A percentile compares a stretch with the other conserved stretches of the same genome.
Evolutionary conservation across 164 flowering plant species (phyloP).

Genomic region (Magnolia sinica): DNA sequence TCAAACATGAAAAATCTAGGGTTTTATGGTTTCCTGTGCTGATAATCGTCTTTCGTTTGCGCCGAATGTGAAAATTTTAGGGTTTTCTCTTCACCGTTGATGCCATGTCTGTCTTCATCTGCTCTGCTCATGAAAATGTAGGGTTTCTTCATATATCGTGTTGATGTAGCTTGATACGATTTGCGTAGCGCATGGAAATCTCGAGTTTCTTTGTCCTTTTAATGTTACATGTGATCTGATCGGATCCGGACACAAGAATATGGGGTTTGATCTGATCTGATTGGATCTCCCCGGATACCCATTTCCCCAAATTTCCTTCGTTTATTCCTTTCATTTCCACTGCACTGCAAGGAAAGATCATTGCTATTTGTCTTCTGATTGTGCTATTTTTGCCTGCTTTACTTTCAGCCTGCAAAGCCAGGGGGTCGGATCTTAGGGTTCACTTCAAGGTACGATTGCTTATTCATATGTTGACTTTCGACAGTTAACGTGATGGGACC

Average conservation of each 20-base stretch:
- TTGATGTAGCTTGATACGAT: too few relatives aligned
- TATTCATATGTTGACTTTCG: too few relatives aligned
- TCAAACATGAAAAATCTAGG: not conserved
- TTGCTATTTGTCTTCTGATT: not conserved
- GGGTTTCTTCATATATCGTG: not conserved
- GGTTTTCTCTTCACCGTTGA: not conserved
- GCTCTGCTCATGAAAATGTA: not conserved
- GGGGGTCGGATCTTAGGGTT: conserved; percentile 61
- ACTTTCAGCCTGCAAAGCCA: conserved; percentile 64
- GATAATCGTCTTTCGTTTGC: not conserved
- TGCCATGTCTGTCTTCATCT: not conserved
- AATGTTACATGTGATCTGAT: too few relatives aligned
- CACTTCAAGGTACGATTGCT: conserved; percentile 54
- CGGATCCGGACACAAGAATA: too few relatives aligned
- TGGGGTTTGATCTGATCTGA: too few relatives aligned
- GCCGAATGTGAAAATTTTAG: not conserved
- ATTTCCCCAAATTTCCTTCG: too few relatives aligned
- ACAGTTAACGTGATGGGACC: too few relatives aligned
- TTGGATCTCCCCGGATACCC: too few relatives aligned
- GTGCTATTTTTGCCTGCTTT: not conserved
- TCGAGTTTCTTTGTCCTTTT: not conserved
- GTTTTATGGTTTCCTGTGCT: not conserved
- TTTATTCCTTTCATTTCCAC: too few relatives aligned
- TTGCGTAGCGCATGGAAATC: not conserved
- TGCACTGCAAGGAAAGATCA: too few relatives aligned